phyloP scores from a whole-genome alignment of 78 protist genomes.

The Creolimax fragrantissima region DNA sequence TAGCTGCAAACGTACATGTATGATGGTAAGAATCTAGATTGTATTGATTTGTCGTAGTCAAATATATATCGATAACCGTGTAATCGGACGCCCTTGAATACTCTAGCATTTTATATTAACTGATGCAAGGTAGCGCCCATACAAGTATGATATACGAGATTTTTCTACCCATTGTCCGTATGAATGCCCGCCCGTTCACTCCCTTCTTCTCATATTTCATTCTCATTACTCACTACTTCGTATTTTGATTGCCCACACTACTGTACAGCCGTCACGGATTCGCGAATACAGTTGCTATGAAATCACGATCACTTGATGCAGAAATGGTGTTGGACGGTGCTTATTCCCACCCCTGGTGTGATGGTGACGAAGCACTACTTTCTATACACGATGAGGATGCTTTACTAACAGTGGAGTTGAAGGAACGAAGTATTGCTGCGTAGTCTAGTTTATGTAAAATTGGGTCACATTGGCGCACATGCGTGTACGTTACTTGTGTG shows the following conservation, averaged over 20 bases:
- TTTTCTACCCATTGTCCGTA: too few relatives aligned
- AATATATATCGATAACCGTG: neutral
- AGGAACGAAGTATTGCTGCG: too few relatives aligned
- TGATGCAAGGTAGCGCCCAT: neutral
- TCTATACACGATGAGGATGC: neutral
- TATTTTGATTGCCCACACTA: neutral
- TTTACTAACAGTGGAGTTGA: neutral
- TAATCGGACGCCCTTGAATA: neutral
- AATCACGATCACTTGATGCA: neutral
- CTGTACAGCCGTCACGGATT: neutral
- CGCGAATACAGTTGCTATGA: neutral
- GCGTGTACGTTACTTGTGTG: too few relatives aligned
- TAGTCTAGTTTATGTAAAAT: too few relatives aligned
- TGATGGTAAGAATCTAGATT: too few relatives aligned
- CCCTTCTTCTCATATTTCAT: too few relatives aligned
- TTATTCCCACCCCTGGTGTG: neutral
- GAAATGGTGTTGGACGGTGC: neutral
- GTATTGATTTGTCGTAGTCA: too few relatives aligned
- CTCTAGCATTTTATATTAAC: neutral
- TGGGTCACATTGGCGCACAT: too few relatives aligned
- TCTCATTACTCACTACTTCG: neutral
- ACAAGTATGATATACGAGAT: neutral
- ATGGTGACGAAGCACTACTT: neutral
- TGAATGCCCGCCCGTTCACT: too few relatives aligned
- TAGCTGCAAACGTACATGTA: neutral